Evolutionary conservation across 108 stramenopile genomes (phyloP).

Genomic region (Fistulifera pelliculosa): DNA sequence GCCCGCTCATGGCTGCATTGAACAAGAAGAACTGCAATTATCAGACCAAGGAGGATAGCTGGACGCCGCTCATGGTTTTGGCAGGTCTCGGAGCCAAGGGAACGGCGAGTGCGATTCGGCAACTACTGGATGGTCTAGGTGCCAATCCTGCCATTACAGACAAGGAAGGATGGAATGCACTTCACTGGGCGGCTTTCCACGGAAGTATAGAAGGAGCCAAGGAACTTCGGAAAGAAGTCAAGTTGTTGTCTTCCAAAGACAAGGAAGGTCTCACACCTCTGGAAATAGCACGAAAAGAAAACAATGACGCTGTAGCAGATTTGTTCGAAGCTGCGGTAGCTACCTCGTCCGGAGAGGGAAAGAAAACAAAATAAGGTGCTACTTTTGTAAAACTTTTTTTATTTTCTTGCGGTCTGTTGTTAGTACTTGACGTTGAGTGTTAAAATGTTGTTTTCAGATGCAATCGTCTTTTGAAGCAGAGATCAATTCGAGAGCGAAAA

Average conservation of each 20-base stretch:
- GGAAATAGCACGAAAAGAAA: slow-evolving; percentile 59
- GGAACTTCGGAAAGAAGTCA: slow-evolving; percentile 36
- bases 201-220: slow-evolving; percentile 64
- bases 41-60: slow-evolving; percentile 62
- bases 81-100: slow-evolving; percentile 55
- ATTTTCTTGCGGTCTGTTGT: no score
- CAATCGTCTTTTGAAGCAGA: no score
- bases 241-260: slow-evolving; percentile 47
- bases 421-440: no score
- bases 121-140: slow-evolving; percentile 47
- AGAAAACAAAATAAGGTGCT: slow-evolving; percentile 10
- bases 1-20: slow-evolving; percentile 41
- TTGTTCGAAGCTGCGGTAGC: slow-evolving; percentile 37
- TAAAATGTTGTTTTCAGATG: no score
- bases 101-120: slow-evolving; percentile 37
- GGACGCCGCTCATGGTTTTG: slow-evolving; percentile 84
- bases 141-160: slow-evolving; percentile 65
- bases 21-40: slow-evolving; percentile 69
- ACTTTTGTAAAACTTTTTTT: no score
- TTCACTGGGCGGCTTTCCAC: slow-evolving; percentile 85
- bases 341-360: neutral
- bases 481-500: no score
- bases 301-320: slow-evolving; percentile 60
- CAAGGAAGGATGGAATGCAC: slow-evolving; percentile 78
- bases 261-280: slow-evolving; percentile 81